These are phyloP conservation scores for Lipomyces chichibuensis DNA, from an alignment of 805 yeast genomes.

Conservation along the genomic window DNA sequence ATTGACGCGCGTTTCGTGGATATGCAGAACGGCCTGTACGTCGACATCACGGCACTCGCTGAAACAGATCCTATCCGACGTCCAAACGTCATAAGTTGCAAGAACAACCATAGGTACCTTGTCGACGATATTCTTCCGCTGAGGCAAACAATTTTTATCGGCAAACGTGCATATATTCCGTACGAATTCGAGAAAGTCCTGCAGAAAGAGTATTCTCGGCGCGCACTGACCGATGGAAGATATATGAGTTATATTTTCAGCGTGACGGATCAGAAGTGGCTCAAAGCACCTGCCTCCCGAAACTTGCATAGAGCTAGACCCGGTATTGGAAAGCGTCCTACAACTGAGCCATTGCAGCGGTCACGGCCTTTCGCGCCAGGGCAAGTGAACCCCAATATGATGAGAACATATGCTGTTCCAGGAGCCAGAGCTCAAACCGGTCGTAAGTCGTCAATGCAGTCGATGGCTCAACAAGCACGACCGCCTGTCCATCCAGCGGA, in stretches of 20 bases:
- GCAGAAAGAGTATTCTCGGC: conserved; percentile 46
- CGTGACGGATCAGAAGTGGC: conserved; percentile 25
- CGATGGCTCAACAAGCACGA: no score
- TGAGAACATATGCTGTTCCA: background rate
- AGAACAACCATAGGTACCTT: conserved; percentile 59
- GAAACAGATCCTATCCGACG: conserved; percentile 35
- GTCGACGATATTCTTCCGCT: conserved; percentile 58
- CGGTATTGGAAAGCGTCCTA: background rate
- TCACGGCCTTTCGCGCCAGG: background rate
- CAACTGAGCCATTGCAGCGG: background rate
- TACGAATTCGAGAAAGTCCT: conserved; percentile 45
- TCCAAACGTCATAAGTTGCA: conserved; percentile 48
- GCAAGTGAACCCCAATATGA: background rate
- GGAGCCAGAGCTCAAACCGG: background rate
- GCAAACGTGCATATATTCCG: conserved; percentile 55
- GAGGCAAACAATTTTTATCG: conserved; percentile 61
- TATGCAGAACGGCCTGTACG: conserved; percentile 59
- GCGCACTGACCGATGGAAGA: conserved; percentile 27
- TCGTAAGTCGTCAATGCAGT: background rate
- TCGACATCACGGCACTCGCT: conserved; percentile 60
- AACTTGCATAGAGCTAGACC: background rate
- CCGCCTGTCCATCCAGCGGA: background rate
- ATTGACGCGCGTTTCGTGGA: conserved; percentile 65
- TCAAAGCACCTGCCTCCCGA: background rate
- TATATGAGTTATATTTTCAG: conserved; percentile 22